Percentiles rank a stretch among this genome's conserved stretches.
phyloP scores from a whole-genome alignment of 139 green algal genomes.

The Yamagishiella unicocca region DNA sequence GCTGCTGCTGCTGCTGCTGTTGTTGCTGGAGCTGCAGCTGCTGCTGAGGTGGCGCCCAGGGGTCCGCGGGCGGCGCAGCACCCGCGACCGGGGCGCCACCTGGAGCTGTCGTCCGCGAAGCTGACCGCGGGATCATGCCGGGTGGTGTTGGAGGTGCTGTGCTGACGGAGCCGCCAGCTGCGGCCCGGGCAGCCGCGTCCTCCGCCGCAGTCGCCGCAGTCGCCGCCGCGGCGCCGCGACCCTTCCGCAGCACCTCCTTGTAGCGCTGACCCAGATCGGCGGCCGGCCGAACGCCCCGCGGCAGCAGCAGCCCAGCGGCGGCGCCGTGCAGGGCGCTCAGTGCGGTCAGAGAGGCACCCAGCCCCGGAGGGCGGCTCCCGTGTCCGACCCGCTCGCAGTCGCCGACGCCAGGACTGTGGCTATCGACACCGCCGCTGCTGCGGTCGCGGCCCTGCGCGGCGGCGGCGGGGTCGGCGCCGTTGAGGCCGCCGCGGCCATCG shows the following conservation, averaged over 20 bases:
- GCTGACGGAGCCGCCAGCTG: too few species aligned
- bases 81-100: not conserved
- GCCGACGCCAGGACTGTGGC: not conserved
- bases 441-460: not conserved
- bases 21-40: not conserved
- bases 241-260: not conserved
- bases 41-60: too few species aligned
- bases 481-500: not conserved
- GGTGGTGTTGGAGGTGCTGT: too few species aligned
- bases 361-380: not conserved
- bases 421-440: not conserved
- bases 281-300: not conserved
- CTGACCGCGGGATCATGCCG: too few species aligned
- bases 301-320: not conserved
- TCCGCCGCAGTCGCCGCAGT: not conserved
- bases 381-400: not conserved
- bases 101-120: too few species aligned
- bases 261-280: constrained; percentile 3
- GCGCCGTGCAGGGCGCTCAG: not conserved
- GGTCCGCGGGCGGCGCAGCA: not conserved
- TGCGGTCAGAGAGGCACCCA: too few species aligned
- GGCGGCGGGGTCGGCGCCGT: not conserved
- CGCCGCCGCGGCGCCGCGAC: not conserved
- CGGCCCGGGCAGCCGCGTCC: not conserved
- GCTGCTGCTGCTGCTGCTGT: not conserved